These are phyloP conservation scores for Saccharum officinarum DNA, from an alignment of 176 grass and related monocot species.

Conservation along the genomic window DNA sequence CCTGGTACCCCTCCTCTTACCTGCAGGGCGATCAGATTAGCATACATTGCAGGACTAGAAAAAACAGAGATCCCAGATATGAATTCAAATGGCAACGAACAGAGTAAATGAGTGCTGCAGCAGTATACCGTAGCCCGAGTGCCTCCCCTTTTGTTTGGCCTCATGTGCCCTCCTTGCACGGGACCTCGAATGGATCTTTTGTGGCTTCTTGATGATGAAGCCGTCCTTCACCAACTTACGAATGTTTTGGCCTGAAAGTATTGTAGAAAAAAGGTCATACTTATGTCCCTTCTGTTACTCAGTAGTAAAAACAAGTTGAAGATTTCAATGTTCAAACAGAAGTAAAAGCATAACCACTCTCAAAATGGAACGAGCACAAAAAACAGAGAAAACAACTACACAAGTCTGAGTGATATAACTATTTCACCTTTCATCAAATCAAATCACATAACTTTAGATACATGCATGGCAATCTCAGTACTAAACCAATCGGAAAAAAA, in stretches of 20 bases:
- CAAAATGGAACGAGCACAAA: neutral
- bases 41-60: neutral
- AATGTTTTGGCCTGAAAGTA: constrained; percentile 2
- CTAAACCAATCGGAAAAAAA: neutral
- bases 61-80: no score
- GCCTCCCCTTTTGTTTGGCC: neutral
- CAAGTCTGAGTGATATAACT: neutral
- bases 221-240: constrained; percentile 20
- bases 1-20: constrained; percentile 3
- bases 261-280: neutral
- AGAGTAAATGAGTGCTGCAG: neutral
- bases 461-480: no score
- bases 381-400: neutral
- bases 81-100: neutral
- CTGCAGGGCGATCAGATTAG: neutral
- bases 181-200: constrained; percentile 30
- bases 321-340: neutral
- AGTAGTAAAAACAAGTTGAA: neutral
- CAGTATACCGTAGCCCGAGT: constrained; percentile 2
- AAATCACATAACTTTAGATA: neutral
- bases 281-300: no score
- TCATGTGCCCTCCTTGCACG: constrained; percentile 15
- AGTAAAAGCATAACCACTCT: no score
- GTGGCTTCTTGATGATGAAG: constrained; percentile 28
- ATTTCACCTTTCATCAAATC: no score